Conservation (phyloP, 192 early-diverging fungal genomes). For the Allomyces macrogynus region DNA sequence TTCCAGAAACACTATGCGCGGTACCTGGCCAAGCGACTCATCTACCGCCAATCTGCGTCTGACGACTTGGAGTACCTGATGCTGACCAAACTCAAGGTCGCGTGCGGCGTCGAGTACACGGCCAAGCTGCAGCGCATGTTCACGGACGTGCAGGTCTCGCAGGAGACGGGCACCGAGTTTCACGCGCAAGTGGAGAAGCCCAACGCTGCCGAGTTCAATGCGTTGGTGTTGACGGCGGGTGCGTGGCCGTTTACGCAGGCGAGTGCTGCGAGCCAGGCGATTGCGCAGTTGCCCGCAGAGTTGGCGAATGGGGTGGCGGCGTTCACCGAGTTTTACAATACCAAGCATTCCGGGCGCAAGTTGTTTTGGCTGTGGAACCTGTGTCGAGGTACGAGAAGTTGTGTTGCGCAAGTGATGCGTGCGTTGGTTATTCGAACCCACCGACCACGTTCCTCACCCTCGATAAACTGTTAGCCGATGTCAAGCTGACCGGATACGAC, state of each 20-base stretch:
- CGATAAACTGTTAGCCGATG: too few relatives aligned
- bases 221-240: conserved; percentile 55
- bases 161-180: conserved; percentile 39
- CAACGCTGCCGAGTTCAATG: conserved; percentile 39
- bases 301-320: conserved; percentile 43
- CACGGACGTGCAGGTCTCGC: conserved; percentile 58
- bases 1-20: conserved; percentile 82
- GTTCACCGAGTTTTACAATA: conserved; percentile 53
- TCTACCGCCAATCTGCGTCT: conserved; percentile 45
- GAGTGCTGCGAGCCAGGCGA: not conserved
- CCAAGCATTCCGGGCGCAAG: conserved; percentile 49
- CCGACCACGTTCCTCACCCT: too few relatives aligned
- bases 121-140: conserved; percentile 71
- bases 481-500: conserved; percentile 44
- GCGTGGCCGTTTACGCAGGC: conserved; percentile 51
- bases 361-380: conserved; percentile 67
- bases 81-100: conserved; percentile 59
- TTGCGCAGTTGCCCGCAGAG: conserved; percentile 9
- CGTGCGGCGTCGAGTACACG: conserved; percentile 72
- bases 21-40: conserved; percentile 58
- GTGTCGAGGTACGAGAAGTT: conserved; percentile 30
- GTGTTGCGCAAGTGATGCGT: not conserved
- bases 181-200: conserved; percentile 7
- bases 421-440: not conserved
- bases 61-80: conserved; percentile 62